These are phyloP conservation scores for Wallacemonas rigidus DNA, from an alignment of 208 protist genomes.

Conservation along the genomic window DNA sequence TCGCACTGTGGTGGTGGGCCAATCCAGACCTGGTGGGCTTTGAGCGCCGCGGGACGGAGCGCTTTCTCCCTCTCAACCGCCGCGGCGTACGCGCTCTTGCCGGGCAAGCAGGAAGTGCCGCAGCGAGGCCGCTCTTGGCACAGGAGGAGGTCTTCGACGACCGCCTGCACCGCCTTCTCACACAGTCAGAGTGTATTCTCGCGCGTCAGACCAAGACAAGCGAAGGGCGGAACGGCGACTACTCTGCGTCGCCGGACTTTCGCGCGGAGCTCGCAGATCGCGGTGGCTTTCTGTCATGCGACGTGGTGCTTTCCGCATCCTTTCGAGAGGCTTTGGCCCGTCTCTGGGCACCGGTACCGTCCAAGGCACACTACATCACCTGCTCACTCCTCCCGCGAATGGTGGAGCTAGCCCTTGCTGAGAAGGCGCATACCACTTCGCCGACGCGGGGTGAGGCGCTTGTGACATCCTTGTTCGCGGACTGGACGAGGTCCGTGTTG, in stretches of 20 bases:
- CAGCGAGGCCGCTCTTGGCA: not conserved
- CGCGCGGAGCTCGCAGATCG: not conserved
- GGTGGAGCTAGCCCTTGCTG: slow-evolving; percentile 37
- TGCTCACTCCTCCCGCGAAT: slow-evolving; percentile 52
- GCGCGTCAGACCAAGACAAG: too few species aligned
- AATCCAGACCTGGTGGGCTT: slow-evolving; percentile 68
- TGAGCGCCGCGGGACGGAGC: slow-evolving; percentile 30
- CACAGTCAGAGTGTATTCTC: not conserved
- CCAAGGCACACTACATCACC: slow-evolving; percentile 27
- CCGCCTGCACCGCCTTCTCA: slow-evolving; percentile 13
- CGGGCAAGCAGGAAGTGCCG: slow-evolving; percentile 14
- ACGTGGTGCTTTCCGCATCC: not conserved
- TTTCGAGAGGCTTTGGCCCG: slow-evolving; percentile 26
- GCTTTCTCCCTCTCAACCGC: slow-evolving; percentile 20
- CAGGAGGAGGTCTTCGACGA: slow-evolving; percentile 30
- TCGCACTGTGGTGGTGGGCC: slow-evolving; percentile 71
- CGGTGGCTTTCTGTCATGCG: slow-evolving; percentile 12
- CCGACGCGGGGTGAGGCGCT: not conserved
- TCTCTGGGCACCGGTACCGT: slow-evolving; percentile 20
- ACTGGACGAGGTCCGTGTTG: slow-evolving; percentile 33
- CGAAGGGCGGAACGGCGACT: not conserved
- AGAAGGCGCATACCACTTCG: not conserved
- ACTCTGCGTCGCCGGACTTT: not conserved
- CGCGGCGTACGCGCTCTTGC: slow-evolving; percentile 8
- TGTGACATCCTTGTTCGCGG: not conserved